These are phyloP conservation scores for Thelonectria blattea DNA, from an alignment of 2,329 filamentous ascomycete genomes.

Conservation along the genomic window DNA sequence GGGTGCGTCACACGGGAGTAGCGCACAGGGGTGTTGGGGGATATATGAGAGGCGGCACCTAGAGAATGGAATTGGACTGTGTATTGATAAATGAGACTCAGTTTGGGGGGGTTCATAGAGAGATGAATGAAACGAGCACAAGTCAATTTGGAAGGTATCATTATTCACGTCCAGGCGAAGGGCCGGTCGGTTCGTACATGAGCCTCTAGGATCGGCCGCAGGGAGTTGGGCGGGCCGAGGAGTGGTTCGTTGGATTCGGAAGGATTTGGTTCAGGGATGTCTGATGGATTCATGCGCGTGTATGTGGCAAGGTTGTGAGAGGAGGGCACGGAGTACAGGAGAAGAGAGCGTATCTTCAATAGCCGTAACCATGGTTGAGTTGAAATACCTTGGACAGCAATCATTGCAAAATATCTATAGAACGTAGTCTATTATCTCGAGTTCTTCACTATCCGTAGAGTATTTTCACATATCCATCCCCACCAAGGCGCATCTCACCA, in stretches of 20 bases:
- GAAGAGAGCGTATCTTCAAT: too few relatives aligned
- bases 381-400: too few relatives aligned
- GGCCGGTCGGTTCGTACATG: not conserved
- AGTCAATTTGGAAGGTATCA: not conserved
- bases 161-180: not conserved
- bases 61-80: not conserved
- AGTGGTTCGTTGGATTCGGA: not conserved
- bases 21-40: conserved; percentile 1
- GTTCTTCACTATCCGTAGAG: too few relatives aligned
- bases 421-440: too few relatives aligned
- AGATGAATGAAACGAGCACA: not conserved
- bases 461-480: not conserved
- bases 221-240: not conserved
- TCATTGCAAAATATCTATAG: too few relatives aligned
- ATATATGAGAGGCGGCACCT: not conserved
- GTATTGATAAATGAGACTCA: not conserved
- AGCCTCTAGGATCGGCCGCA: not conserved
- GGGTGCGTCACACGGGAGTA: not conserved
- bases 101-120: not conserved
- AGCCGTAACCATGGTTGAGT: too few relatives aligned
- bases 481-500: not conserved
- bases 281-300: not conserved
- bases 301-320: not conserved
- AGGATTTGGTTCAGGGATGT: not conserved
- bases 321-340: not conserved